Percentiles rank a stretch among this genome's conserved stretches.
phyloP scores from a whole-genome alignment of 495 filamentous ascomycete species.

The Cairneyella variabilis region DNA sequence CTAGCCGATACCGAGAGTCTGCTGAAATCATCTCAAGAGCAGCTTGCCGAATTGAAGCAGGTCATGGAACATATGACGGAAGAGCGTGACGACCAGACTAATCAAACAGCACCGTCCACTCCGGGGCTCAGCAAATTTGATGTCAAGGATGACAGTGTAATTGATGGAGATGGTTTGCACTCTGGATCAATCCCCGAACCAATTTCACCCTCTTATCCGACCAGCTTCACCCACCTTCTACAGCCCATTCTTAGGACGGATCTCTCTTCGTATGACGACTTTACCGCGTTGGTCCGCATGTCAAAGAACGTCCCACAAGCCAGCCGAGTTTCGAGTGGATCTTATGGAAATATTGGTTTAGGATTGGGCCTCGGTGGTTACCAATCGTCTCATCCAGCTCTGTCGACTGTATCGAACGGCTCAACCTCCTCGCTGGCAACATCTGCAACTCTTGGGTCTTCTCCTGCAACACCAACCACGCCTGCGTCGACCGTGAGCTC shows the following conservation, averaged over 20 bases:
- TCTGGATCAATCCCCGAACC: constrained; percentile 50
- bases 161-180: constrained; percentile 35
- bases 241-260: constrained; percentile 81
- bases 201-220: constrained; percentile 72
- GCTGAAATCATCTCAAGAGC: constrained; percentile 85
- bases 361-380: constrained; percentile 50
- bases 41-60: constrained; percentile 82
- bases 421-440: constrained; percentile 31
- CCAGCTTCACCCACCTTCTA: constrained; percentile 77
- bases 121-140: constrained; percentile 47
- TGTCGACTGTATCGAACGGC: constrained; percentile 22
- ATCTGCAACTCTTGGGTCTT: constrained; percentile 33
- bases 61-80: constrained; percentile 86
- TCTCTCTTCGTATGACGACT: constrained; percentile 76
- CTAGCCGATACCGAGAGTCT: constrained; percentile 82
- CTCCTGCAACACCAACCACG: constrained; percentile 48
- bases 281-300: constrained; percentile 68
- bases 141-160: constrained; percentile 40
- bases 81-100: constrained; percentile 59
- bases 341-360: constrained; percentile 57
- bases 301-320: constrained; percentile 53
- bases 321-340: constrained; percentile 66
- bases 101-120: constrained; percentile 56
- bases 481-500: constrained; percentile 43
- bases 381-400: constrained; percentile 21